Evolutionary conservation across 345 rosid genomes (phyloP), one percentile per base, ranked within the genome.

Genomic region (Corchorus capsularis): DNA sequence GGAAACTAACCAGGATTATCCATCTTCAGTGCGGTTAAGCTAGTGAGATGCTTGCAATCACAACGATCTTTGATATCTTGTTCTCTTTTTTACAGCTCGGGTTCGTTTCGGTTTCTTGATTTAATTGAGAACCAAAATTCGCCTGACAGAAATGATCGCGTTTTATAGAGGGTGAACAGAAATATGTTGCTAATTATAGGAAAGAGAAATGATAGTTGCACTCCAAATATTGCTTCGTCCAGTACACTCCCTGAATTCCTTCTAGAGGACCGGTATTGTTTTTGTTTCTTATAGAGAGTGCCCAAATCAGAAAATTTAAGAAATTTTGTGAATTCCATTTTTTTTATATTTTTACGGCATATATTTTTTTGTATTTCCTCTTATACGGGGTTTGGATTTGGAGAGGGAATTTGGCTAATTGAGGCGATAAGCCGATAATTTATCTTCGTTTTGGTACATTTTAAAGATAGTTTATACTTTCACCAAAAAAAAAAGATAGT

Each of bases 1-100:
- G 35, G 75, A 62, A 34, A 80, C 86, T 71, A 15, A 88, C 91
- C 91, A 55, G 83, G 17, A 54, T 17, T 78, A 34, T 88, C 85
- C 91, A 88, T 88, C 56, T 76, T 59, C 43, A 32, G 72, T 22
- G 74, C 72, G 64, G 63, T 79, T 53, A n/a, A 6, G 56, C 15
- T 5, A 3, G 16, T 35, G 78, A 54, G n/a, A 37, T 41, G 45
- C 11, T 60, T 1, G 76, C 22, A 37, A 78, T 64, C 35, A 46
- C 77, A 12, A 69, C 68, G 79, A 82, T 75, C 80, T 39, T 49
- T 4, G 79, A 77, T 65, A 22, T 17, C 47, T 49, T 47, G 17
- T 43, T 52, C 43, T 3, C 35, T 12, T 54, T 64, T 64, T 64
- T 16, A 45, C 55, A 27, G 22, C 15, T 55, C 39, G n/a, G 19